phyloP scores from a whole-genome alignment of 257 asterid species.

The Eustoma russellianum region DNA sequence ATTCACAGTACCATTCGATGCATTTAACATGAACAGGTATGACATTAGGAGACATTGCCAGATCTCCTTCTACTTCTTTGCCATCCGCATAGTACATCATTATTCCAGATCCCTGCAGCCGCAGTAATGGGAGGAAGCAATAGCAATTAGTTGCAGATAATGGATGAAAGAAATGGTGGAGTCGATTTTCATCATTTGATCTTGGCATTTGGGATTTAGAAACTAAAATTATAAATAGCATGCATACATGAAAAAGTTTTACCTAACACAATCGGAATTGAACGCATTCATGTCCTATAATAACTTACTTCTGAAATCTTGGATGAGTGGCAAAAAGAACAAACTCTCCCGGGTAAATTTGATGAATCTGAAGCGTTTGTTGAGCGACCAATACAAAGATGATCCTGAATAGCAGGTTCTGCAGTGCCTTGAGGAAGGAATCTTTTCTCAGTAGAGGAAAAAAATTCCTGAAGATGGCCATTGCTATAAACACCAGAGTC shows the following conservation, averaged over 20 bases:
- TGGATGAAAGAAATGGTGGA: too few relatives aligned
- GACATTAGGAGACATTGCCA: slow-evolving; percentile 28
- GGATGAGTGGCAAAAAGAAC: slow-evolving; percentile 81
- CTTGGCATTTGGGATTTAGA: too few relatives aligned
- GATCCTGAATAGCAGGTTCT: slow-evolving; percentile 25
- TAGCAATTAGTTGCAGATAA: too few relatives aligned
- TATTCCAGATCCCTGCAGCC: slow-evolving; percentile 56
- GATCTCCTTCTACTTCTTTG: slow-evolving; percentile 44
- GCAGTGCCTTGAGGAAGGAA: slow-evolving; percentile 19
- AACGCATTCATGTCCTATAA: not conserved
- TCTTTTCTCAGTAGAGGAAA: slow-evolving; percentile 17
- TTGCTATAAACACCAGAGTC: slow-evolving; percentile 18
- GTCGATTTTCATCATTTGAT: too few relatives aligned
- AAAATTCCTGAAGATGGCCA: slow-evolving; percentile 13
- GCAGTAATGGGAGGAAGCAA: not conserved
- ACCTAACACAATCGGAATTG: not conserved
- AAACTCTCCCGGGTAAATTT: slow-evolving; percentile 23
- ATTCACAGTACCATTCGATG: slow-evolving; percentile 62
- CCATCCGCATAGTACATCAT: slow-evolving; percentile 67
- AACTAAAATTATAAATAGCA: not conserved
- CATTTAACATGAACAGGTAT: slow-evolving; percentile 66
- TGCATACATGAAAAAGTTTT: not conserved
- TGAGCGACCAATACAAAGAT: slow-evolving; percentile 22
- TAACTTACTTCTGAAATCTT: slow-evolving; percentile 56
- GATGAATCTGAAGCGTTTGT: slow-evolving; percentile 19